These are phyloP conservation scores for Coemansia sp. DNA, from an alignment of 192 early-diverging fungal species.

Conservation along the genomic window DNA sequence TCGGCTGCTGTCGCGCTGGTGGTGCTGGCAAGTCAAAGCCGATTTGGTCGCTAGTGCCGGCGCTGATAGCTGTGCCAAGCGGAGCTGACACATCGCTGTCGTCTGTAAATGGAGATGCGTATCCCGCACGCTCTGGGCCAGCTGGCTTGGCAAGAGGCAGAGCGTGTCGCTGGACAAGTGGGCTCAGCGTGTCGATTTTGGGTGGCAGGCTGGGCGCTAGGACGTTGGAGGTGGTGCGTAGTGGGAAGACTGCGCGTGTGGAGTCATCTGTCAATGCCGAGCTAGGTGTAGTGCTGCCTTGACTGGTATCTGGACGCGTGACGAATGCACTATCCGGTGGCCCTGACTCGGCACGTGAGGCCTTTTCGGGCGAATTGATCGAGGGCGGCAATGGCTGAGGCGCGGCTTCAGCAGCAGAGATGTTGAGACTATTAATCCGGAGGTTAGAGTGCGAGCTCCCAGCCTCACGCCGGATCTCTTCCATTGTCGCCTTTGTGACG, in stretches of 20 bases:
- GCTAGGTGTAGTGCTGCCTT: constrained; percentile 10
- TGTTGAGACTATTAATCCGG: constrained; percentile 39
- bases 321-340: not conserved
- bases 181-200: constrained; percentile 23
- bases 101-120: constrained; percentile 9
- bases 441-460: constrained; percentile 38
- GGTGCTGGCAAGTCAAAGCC: constrained; percentile 24
- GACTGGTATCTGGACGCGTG: not conserved
- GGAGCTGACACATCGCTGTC: constrained; percentile 32
- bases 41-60: constrained; percentile 4
- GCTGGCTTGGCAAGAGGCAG: not conserved
- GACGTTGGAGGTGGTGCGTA: constrained; percentile 46
- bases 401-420: constrained; percentile 1
- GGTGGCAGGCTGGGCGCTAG: constrained; percentile 22
- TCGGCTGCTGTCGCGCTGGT: not conserved
- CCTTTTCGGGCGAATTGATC: not conserved
- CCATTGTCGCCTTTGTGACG: constrained; percentile 53
- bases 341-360: constrained; percentile 11
- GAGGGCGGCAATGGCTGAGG: constrained; percentile 2
- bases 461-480: constrained; percentile 55
- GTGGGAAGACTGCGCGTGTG: constrained; percentile 31
- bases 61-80: not conserved
- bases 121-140: not conserved
- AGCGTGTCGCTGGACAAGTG: constrained; percentile 5
- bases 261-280: constrained; percentile 12